These are phyloP conservation scores for Termitomyces sp. DNA, from an alignment of 768 basidiomycete species.

Conservation along the genomic window DNA sequence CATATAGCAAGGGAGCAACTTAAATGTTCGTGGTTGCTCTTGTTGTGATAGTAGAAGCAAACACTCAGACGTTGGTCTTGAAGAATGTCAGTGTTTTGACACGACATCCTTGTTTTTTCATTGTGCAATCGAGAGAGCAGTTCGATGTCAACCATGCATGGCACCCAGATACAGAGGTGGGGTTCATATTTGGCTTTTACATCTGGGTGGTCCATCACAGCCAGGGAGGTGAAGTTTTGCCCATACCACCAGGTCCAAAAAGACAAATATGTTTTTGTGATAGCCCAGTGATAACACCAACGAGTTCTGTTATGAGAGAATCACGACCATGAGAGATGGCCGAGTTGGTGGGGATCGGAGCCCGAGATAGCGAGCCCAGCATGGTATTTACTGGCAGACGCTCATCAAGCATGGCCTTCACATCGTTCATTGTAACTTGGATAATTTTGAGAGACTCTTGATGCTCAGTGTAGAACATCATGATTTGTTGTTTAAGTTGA, in stretches of 20 bases:
- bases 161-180: constrained; percentile 27
- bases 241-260: constrained; percentile 33
- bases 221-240: constrained; percentile 32
- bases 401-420: constrained; percentile 1
- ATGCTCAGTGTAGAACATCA: constrained; percentile 2
- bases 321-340: constrained; percentile 20
- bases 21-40: no score
- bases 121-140: no score
- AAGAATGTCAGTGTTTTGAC: no score
- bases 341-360: constrained; percentile 12
- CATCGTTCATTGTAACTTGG: constrained; percentile 4
- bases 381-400: background rate
- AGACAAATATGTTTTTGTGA: constrained; percentile 18
- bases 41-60: no score
- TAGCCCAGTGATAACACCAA: constrained; percentile 2
- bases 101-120: no score
- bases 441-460: background rate
- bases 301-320: constrained; percentile 8
- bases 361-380: background rate
- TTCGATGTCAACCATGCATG: constrained; percentile 1
- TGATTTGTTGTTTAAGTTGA: constrained; percentile 11
- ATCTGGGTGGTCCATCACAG: constrained; percentile 23
- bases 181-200: constrained; percentile 21
- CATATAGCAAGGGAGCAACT: no score
- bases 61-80: no score